Conservation (phyloP, 2,329 filamentous ascomycete genomes). For the Epicoccum nigrum region DNA sequence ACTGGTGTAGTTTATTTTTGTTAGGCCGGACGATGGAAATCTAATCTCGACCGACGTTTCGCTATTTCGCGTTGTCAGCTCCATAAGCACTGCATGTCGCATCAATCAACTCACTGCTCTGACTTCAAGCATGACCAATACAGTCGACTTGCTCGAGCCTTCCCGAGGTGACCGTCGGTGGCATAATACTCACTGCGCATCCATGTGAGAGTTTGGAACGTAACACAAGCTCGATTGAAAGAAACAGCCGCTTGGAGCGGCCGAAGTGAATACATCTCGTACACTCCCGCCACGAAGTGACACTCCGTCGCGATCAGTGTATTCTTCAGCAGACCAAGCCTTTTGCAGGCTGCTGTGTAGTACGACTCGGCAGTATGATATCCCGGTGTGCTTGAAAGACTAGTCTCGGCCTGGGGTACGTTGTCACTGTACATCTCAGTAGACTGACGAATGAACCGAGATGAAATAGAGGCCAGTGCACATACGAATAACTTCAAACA, state of each 20-base stretch:
- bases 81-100: no score
- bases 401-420: background rate
- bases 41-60: constrained; percentile 25
- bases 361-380: constrained; percentile 34
- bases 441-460: constrained; percentile 32
- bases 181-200: constrained; percentile 12
- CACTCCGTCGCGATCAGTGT: constrained; percentile 40
- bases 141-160: constrained; percentile 34
- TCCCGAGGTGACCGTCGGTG: constrained; percentile 14
- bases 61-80: background rate
- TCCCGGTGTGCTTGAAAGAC: constrained; percentile 20
- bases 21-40: constrained; percentile 24
- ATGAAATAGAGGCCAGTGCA: constrained; percentile 39
- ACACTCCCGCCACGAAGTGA: constrained; percentile 42
- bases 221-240: constrained; percentile 40
- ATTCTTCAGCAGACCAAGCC: constrained; percentile 37
- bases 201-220: constrained; percentile 23
- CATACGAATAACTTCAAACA: constrained; percentile 39
- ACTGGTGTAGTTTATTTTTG: constrained; percentile 36
- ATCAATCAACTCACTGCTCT: constrained; percentile 28
- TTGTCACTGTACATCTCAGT: background rate
- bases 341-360: constrained; percentile 40
- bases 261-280: constrained; percentile 44
- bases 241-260: constrained; percentile 40
- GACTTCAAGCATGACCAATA: constrained; percentile 48